Percentiles rank a stretch among this genome's conserved stretches.
Evolutionary conservation across 768 basidiomycete species (phyloP).

Genomic region (Lentinus tigrinus): DNA sequence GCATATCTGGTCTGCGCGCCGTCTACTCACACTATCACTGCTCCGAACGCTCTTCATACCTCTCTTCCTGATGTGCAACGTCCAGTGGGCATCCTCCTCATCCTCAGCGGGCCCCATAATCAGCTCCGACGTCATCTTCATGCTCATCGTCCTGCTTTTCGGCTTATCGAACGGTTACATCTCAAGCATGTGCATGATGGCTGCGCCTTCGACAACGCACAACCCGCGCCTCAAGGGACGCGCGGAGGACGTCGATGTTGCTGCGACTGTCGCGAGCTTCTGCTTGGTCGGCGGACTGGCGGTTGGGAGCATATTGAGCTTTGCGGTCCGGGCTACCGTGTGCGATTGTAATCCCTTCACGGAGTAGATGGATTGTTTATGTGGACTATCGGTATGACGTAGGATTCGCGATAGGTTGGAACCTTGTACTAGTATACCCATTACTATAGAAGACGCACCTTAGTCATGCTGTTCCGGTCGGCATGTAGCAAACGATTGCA

Average conservation of each 20-base stretch:
- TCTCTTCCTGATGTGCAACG: slow-evolving; percentile 85
- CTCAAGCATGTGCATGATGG: slow-evolving; percentile 76
- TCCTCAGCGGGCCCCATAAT: slow-evolving; percentile 31
- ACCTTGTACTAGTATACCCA: not conserved
- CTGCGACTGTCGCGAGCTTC: slow-evolving; percentile 80
- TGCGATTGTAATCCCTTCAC: slow-evolving; percentile 77
- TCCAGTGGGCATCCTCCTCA: slow-evolving; percentile 43
- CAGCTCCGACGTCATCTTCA: slow-evolving; percentile 78
- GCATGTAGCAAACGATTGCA: not conserved
- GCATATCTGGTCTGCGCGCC: slow-evolving; percentile 65
- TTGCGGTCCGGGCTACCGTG: slow-evolving; percentile 68
- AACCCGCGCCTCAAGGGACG: slow-evolving; percentile 70
- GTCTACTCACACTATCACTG: slow-evolving; percentile 62
- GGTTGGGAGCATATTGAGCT: slow-evolving; percentile 76
- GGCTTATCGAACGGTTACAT: slow-evolving; percentile 84
- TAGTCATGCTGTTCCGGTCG: not conserved
- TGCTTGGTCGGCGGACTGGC: slow-evolving; percentile 75
- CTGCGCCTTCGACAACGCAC: slow-evolving; percentile 77
- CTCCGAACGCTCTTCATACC: slow-evolving; percentile 82
- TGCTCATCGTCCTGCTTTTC: slow-evolving; percentile 69
- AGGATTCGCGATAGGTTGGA: not conserved
- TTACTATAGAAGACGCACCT: not conserved
- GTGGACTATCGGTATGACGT: not conserved
- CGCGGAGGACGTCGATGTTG: slow-evolving; percentile 79
- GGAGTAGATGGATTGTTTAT: slow-evolving; percentile 1